Evolutionary conservation across 345 rosid genomes (phyloP), one percentile per base, ranked within the genome.

Genomic region (Fremontodendron californicum): DNA sequence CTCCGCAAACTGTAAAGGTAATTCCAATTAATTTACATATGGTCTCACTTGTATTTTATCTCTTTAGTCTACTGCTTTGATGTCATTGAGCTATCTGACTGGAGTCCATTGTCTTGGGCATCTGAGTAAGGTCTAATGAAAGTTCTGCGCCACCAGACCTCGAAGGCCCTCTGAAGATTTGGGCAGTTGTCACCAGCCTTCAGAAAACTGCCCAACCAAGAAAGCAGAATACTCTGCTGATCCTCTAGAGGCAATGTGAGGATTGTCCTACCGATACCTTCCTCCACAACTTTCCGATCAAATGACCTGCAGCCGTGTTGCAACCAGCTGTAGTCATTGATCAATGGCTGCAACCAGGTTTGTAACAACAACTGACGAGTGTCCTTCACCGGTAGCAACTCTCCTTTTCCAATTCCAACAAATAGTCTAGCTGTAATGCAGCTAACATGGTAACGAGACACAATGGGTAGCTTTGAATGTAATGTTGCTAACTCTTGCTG

Each of bases 121-220:
- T 89, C 92, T 16, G 69, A 81, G 71, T 88, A 87, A 12, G 99
- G 98, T 80, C 94, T 88, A 69, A 93, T 81, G 76, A 95, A 95
- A 5, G 99, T 87, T 73, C 99, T 71, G 6, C 99, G 92, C 99
- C 99, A 95, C 99, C 99, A 95, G 52, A 95, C 99, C 87, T 95
- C 96, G 27, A 95, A 95, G 35, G 99, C 97, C 87, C 91, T 84
- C 73, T 90, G 99, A 74, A 95, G 94, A 84, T 95, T 95, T 5
- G 99, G 99, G 89, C 99, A 95, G 65, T 88, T 90, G 83, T 95
- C 96, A 35, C 98, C 99, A 0, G 89, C 89, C 69, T 88, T 90
- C 54, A 95, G 75, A 68, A 95, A 95, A 81, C 87, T 90, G 52
- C 98, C 92, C 63, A 95, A 78, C 99, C 99, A 95, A 45, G 88